Evolutionary conservation across 257 asterid species (phyloP), one percentile per base, ranked within the genome.

Genomic region (Solanum okadae): DNA sequence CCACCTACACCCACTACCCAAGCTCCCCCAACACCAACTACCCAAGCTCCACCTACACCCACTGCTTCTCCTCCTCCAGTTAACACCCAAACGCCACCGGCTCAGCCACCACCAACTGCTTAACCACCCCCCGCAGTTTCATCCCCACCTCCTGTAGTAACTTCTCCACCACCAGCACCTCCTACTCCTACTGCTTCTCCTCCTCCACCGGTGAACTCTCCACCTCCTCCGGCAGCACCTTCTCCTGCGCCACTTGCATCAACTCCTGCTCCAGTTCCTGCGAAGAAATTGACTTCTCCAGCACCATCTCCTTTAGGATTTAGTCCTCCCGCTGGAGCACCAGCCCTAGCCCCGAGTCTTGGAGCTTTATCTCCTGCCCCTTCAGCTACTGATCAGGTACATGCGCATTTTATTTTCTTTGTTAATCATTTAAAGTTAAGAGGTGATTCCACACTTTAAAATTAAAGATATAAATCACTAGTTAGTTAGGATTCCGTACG

Each of bases 51-150:
- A 3, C 83, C 96, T 22, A 88, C 96, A 3, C 90, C 94, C 0
- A 87, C 94, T 35, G 82, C 91, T 16, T 76, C 95, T 8, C 59
- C 95, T 44, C 88, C 93, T 3, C 87, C 95, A 1, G 91, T 95
- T 0, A 73, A 89, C 27, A 59, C 90, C 27, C 78, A 91, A 5
- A 85, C 93, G 3, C 91, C 93, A 1, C 78, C 92, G 0, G 20
- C 91, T 10, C 89, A 93, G 1, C 89, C 94, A 3, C 90, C 97
- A 0, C 88, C 93, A 27, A 61, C 87, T 63, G 52, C 87, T 42
- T 85, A 78, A 59, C 87, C 87, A 20, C 78, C 87, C 12, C 87
- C 87, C 77, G 5, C 46, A n/a, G 77, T 84, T 13, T 56, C 87
- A 35, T 61, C 87, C 35, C 89, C 89, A n/a, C 87, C 89, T 22